Conservation (phyloP, 768 basidiomycete genomes). For the Tylopilus felleus region DNA sequence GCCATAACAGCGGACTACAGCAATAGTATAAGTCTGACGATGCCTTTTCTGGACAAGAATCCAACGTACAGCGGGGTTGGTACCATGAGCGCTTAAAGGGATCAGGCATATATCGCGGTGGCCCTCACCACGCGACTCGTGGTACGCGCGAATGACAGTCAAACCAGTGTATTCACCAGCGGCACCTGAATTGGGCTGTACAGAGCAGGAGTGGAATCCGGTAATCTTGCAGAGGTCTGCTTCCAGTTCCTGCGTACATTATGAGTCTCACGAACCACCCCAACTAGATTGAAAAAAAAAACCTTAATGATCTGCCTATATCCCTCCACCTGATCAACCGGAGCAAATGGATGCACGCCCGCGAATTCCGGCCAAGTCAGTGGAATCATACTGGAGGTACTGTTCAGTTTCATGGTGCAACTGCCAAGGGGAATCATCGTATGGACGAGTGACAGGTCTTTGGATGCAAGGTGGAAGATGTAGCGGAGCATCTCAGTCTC, state of each 20-base stretch:
- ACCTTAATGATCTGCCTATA: constrained; percentile 82
- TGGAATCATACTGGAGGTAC: constrained; percentile 96
- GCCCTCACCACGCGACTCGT: constrained; percentile 80
- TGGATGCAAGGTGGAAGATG: constrained; percentile 88
- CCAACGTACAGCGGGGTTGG: constrained; percentile 85
- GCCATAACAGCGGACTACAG: constrained; percentile 94
- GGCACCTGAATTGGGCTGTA: constrained; percentile 99
- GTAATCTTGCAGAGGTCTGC: constrained; percentile 89
- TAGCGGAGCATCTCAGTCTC: constrained; percentile 99
- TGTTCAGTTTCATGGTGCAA: constrained; percentile 98
- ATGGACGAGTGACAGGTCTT: constrained; percentile 93
- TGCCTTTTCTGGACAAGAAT: background rate
- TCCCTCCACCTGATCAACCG: constrained; percentile 83
- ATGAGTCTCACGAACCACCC: constrained; percentile 9
- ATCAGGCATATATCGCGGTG: constrained; percentile 91
- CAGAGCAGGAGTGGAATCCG: constrained; percentile 91
- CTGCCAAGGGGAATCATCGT: constrained; percentile 95
- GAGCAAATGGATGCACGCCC: constrained; percentile 89
- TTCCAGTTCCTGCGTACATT: constrained; percentile 73
- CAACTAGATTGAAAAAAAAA: background rate
- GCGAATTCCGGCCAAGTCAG: constrained; percentile 93
- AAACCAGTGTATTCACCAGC: constrained; percentile 98
- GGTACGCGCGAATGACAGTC: constrained; percentile 90
- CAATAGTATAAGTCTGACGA: constrained; percentile 13
- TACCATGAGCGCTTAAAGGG: constrained; percentile 95